Conservation (phyloP, 1,284 basidiomycete genomes). For the Rhodotorula sp. region DNA sequence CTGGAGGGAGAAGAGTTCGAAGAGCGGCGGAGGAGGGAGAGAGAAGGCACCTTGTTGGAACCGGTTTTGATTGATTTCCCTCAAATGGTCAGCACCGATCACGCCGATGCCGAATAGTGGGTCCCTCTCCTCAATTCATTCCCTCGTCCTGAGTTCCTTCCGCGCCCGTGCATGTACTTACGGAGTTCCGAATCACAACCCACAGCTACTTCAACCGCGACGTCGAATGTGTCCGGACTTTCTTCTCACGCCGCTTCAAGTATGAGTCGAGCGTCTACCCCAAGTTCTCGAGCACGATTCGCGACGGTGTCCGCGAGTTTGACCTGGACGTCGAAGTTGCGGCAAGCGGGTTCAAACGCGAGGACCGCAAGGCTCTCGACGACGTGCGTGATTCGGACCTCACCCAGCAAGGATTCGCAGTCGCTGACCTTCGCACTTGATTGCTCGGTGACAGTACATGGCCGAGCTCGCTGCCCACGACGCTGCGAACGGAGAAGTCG, state of each 20-base stretch:
- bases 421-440: not conserved
- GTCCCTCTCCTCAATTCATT: conserved; percentile 44
- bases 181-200: not conserved
- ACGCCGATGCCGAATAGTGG: conserved; percentile 94
- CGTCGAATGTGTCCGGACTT: conserved; percentile 90
- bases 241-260: conserved; percentile 86
- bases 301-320: conserved; percentile 53
- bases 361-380: conserved; percentile 76
- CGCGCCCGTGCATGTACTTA: not conserved
- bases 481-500: conserved; percentile 32
- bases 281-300: conserved; percentile 57
- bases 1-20: conserved; percentile 55
- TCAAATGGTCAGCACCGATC: conserved; percentile 97
- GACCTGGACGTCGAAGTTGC: conserved; percentile 82
- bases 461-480: conserved; percentile 39
- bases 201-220: conserved; percentile 96
- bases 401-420: not conserved
- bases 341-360: conserved; percentile 84
- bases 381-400: conserved; percentile 58
- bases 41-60: conserved; percentile 51
- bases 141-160: not conserved
- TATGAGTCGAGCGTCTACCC: conserved; percentile 90
- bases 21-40: conserved; percentile 17
- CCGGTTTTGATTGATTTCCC: conserved; percentile 98
- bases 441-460: conserved; percentile 29